Evolutionary conservation across 1,139 yeast genomes (phyloP), one percentile per base, ranked within the genome.

Genomic region (Scheffersomyces titani): DNA sequence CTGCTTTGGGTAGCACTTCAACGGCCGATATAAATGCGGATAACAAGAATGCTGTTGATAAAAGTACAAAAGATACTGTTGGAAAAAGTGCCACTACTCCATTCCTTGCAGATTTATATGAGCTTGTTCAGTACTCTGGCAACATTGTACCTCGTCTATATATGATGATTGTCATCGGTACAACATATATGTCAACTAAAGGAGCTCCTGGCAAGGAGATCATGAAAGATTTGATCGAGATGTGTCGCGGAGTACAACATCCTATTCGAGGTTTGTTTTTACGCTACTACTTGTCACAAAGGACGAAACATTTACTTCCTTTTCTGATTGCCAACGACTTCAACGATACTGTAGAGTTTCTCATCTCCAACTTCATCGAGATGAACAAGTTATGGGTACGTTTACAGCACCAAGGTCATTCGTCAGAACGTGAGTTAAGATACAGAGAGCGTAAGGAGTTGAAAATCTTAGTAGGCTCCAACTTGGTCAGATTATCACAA

Each of bases 371-470:
- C 70, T 96, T 94, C 71, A 88, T 93, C 59, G 99, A 94, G 70
- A 94, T 94, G 99, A 94, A 96, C 75, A 94, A 96, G 71, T 78
- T 94, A 52, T 94, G 99, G 99, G 98, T 96, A 1, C 82, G 99
- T 55, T 78, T 92, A 60, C 98, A 94, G 74, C 97, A 93, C 69
- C 97, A 92, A 71, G 99, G 99, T 0, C 97, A 92, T 62, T 85
- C 96, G 1, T 83, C 91, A 45, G 97, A 94, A 65, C 82, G 93
- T 51, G 87, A 82, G 52, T 83, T 88, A 69, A 81, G 98, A 55
- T 84, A 82, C 40, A 82, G 81, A 59, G 99, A 96, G 72, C 82
- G 99, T 19, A 88, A 88, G 65, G 98, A 96, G 72, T 81, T 94
- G 62, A 94, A 91, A 73, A 92, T 94, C 57, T 81, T 96, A 56